Base-by-base conservation (phyloP, 768 basidiomycete genomes). In the Pseudohyphozyma bogoriensis region DNA sequence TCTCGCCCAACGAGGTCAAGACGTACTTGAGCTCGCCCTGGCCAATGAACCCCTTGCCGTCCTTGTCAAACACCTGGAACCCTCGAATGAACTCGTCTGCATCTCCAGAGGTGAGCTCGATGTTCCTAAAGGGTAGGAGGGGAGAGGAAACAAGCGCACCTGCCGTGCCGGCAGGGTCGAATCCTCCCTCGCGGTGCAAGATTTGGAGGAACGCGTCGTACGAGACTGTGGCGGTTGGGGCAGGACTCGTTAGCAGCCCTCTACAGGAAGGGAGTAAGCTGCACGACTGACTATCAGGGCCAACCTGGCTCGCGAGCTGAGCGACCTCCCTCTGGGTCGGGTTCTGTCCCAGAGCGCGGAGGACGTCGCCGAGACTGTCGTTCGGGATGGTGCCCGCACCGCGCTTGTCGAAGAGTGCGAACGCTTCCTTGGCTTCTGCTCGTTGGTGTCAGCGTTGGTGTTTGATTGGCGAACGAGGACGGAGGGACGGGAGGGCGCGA, bases 31-130 rank as follows among this genome's bases (percentile, higher is more conserved):
- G 78, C 75, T 95, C 89, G 51, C 89, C 89, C 22, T 86, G 88
- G 51, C 89, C 89, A 54, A 73, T 71, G 76, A 84, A 87, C 1
- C 89, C 89, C 69, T 89, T 89, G 33, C 87, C 87, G 68, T 89
- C 88, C 76, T 91, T 92, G 76, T 97, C 93, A 68, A 99, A 97
- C 15, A 97, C 93, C 70, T 96, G 92, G 81, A 99, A 99, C 12
- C 92, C 95, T 51, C 95, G 89, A 71, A 96, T 89, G 77, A 99
- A 99, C 72, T 99, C 95, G 80, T 96, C 93, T 93, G 72, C 24
- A 26, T 2, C n/a, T 36, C 11, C 15, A n/a, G 16, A 32, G 22
- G 32, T 36, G 22, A 36, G 51, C 22, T 24, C 12, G 3, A 18
- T 1, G 15, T 10, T n/a, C 51, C 12, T 22, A 58, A n/a, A 28